Evolutionary conservation across 176 grass and related monocot species (phyloP), one percentile per base, ranked within the genome.

Genomic region (Dactylis glomerata): DNA sequence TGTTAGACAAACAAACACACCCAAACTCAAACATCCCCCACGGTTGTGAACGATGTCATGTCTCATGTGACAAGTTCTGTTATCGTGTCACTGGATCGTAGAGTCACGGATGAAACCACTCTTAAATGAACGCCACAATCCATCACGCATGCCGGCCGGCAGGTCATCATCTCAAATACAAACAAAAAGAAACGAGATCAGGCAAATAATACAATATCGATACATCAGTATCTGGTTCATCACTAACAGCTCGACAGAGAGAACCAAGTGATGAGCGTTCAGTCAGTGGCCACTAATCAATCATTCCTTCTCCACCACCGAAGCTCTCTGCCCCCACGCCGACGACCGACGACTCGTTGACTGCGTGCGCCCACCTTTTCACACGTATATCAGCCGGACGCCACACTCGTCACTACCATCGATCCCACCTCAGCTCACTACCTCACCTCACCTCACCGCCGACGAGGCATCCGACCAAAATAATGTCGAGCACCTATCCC

Each of bases 321-420:
- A 23, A 27, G 69, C 23, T 2, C 15, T n/a, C 4, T 10, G 42
- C 42, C 42, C 42, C 70, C 41, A 73, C 44, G 16, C 16, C 44
- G 45, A 11, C 44, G 70, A 74, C 70, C 70, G 70, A 74, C 70
- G 70, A 74, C 70, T 74, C 45, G 45, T 33, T 75, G 72, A 75
- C 45, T 45, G 67, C 69, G 14, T 1, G 31, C n/a, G 3, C 38
- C 1, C 22, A 2, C 24, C 44, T 65, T 88, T 85, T 85, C 82
- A 34, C 82, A 75, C 58, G 79, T 75, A 33, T 75, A 75, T 47
- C 6, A 74, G 44, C 70, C 42, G n/a, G 3, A 8, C 15, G 26
- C 41, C 13, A 24, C 42, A 3, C 71, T 51, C 71, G 44, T 75
- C 72, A 75, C 72, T 75, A 23, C 24, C 69, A 16, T 24, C n/a